These are phyloP conservation scores for Metschnikowia borealis DNA, from an alignment of 805 yeast genomes.

Conservation along the genomic window DNA sequence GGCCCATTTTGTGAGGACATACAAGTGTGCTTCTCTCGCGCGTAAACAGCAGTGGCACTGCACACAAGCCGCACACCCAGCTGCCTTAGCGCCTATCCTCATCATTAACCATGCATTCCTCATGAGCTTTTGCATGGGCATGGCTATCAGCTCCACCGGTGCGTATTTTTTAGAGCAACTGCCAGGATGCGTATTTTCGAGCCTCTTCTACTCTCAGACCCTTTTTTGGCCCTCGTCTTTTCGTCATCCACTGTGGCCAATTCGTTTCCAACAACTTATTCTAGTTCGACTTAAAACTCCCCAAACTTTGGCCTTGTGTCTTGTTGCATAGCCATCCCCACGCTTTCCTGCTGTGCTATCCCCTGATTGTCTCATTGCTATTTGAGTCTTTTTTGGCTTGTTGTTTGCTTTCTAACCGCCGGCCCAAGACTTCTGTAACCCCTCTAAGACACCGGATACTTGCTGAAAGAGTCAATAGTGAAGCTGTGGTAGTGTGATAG, in stretches of 20 bases:
- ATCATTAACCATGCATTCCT: not conserved
- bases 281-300: not conserved
- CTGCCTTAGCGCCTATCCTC: not conserved
- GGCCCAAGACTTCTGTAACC: too few relatives aligned
- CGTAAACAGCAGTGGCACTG: not conserved
- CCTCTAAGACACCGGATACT: too few relatives aligned
- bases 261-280: slow-evolving; percentile 3
- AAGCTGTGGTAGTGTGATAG: too few relatives aligned
- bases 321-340: not conserved
- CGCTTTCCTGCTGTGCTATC: too few relatives aligned
- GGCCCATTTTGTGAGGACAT: not conserved
- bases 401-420: too few relatives aligned
- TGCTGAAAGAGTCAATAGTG: too few relatives aligned
- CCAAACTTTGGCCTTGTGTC: not conserved
- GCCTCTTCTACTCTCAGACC: not conserved
- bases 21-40: slow-evolving; percentile 1
- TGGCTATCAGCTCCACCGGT: slow-evolving; percentile 1
- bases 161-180: slow-evolving; percentile 3
- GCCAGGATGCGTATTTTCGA: not conserved
- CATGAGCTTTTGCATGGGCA: slow-evolving; percentile 2
- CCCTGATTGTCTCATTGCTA: too few relatives aligned
- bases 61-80: not conserved
- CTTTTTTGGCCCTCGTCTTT: not conserved
- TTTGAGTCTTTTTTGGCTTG: too few relatives aligned
- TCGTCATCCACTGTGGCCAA: not conserved